phyloP scores from a whole-genome alignment of 495 filamentous ascomycete species.

The Annulohypoxylon bovei region DNA sequence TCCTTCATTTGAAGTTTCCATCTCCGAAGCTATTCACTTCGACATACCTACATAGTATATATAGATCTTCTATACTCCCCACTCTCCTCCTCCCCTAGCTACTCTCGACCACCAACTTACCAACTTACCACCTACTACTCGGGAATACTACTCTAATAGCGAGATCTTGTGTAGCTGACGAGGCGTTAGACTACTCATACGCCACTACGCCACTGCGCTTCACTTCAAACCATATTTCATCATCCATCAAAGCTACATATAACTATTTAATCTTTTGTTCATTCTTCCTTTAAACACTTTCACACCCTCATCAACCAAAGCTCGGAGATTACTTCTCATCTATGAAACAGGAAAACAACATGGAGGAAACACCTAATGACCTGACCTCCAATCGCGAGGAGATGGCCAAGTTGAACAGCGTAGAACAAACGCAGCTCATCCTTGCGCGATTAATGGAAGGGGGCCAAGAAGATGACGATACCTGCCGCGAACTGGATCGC shows the following conservation, averaged over 20 bases:
- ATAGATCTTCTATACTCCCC: not conserved
- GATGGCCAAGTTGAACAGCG: constrained; percentile 36
- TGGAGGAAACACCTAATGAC: constrained; percentile 38
- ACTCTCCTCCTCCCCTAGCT: too few species aligned
- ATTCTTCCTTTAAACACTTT: not conserved
- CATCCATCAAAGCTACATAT: not conserved
- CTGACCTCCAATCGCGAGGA: constrained; percentile 36
- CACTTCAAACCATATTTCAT: not conserved
- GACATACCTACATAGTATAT: not conserved
- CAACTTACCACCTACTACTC: not conserved
- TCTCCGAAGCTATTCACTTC: not conserved
- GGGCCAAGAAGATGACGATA: constrained; percentile 64
- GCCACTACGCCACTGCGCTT: constrained; percentile 3
- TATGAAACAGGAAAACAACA: not conserved
- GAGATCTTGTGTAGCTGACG: not conserved
- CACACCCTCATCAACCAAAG: not conserved
- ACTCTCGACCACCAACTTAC: too few species aligned
- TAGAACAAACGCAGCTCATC: constrained; percentile 62
- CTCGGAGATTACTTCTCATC: not conserved
- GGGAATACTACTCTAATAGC: constrained; percentile 3
- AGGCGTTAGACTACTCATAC: not conserved
- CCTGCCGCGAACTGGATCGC: constrained; percentile 55
- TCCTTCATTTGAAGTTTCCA: not conserved
- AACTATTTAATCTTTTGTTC: not conserved
- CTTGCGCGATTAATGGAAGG: constrained; percentile 66